A percentile compares a stretch with the other conserved stretches of the same genome.
These are phyloP conservation scores for Kalanchoe fedtschenkoi DNA, from an alignment of 164 flowering plant species.

Conservation along the genomic window DNA sequence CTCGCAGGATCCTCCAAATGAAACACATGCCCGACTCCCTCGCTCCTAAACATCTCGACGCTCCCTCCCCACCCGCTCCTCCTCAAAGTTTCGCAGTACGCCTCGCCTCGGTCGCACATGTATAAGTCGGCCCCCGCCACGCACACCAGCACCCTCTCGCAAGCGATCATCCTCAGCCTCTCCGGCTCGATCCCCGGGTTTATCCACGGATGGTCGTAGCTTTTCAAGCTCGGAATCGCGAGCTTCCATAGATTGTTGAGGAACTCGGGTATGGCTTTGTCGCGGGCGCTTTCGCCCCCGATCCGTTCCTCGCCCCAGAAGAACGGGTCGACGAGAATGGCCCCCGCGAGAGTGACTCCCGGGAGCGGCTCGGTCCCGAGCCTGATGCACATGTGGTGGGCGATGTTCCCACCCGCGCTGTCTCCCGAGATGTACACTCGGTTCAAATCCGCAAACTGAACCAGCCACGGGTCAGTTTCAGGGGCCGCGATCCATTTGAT, in stretches of 20 bases:
- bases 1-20: constrained; percentile 11
- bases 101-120: constrained; percentile 9
- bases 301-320: constrained; percentile 10
- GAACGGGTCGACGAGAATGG: constrained; percentile 18
- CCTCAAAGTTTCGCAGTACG: constrained; percentile 16
- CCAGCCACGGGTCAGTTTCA: constrained; percentile 14
- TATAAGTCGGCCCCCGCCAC: constrained; percentile 23
- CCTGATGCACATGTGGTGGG: constrained; percentile 12
- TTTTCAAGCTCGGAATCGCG: neutral
- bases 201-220: neutral
- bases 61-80: constrained; percentile 24
- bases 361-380: neutral
- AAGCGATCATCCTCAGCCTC: neutral
- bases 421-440: constrained; percentile 10
- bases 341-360: constrained; percentile 10
- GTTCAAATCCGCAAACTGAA: constrained; percentile 8
- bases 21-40: constrained; percentile 20
- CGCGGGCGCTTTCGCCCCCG: neutral
- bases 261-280: neutral
- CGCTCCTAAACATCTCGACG: constrained; percentile 18
- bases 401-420: constrained; percentile 14
- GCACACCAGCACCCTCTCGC: constrained; percentile 20
- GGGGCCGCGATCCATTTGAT: constrained; percentile 35
- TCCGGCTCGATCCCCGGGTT: neutral
- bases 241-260: neutral